Percentiles rank a stretch among this genome's conserved stretches.
Evolutionary conservation across 768 basidiomycete species (phyloP).

Genomic region (Pleurotus sapidus): DNA sequence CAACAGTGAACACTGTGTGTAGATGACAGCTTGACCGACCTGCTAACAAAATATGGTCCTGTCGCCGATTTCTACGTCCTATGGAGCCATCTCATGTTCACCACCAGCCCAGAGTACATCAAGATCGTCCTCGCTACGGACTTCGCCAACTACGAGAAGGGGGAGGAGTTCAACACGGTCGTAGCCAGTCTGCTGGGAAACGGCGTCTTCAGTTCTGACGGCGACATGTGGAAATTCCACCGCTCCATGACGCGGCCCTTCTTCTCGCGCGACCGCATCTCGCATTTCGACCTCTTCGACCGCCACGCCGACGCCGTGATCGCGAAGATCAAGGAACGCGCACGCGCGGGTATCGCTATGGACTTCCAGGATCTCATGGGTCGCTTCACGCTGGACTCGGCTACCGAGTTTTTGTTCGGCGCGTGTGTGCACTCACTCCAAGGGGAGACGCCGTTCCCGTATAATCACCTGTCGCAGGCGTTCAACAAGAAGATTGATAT

Average conservation of each 20-base stretch:
- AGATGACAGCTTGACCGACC: not conserved
- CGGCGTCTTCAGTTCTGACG: constrained; percentile 57
- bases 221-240: constrained; percentile 54
- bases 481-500: not conserved
- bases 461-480: constrained; percentile 11
- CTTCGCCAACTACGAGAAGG: not conserved
- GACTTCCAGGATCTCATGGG: constrained; percentile 44
- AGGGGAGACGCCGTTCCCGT: constrained; percentile 34
- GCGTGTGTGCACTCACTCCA: constrained; percentile 36
- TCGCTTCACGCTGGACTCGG: constrained; percentile 50
- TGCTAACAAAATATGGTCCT: not conserved
- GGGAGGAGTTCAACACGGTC: not conserved
- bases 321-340: constrained; percentile 23
- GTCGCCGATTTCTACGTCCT: not conserved
- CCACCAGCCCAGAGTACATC: not conserved
- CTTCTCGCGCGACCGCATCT: constrained; percentile 37
- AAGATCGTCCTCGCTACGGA: not conserved
- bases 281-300: constrained; percentile 39
- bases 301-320: constrained; percentile 34
- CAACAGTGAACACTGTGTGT: not conserved
- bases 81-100: not conserved
- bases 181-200: constrained; percentile 16
- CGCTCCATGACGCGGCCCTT: constrained; percentile 51
- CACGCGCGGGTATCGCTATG: constrained; percentile 27
- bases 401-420: constrained; percentile 53